Evolutionary conservation across 345 rosid species (phyloP).

Genomic region (Angophora floribunda): DNA sequence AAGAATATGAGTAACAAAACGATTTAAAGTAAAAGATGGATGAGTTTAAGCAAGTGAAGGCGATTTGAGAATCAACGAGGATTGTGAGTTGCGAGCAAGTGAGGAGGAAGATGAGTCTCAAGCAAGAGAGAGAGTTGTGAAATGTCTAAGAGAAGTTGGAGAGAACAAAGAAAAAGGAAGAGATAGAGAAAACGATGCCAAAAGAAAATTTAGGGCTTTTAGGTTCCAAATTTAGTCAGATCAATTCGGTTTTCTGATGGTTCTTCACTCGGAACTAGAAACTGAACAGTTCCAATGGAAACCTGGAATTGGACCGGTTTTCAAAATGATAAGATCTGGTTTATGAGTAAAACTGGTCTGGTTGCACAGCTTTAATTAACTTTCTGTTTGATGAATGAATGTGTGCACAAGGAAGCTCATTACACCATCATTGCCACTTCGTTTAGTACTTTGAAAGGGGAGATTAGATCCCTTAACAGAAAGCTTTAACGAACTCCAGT

Average conservation of each 20-base stretch:
- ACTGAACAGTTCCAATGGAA: not conserved
- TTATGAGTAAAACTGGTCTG: not conserved
- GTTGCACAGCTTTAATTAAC: not conserved
- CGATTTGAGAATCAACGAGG: not conserved
- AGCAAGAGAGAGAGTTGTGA: not conserved
- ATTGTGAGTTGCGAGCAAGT: not conserved
- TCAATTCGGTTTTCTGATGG: not conserved
- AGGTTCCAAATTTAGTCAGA: not conserved
- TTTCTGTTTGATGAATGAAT: not conserved
- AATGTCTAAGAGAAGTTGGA: too few relatives aligned
- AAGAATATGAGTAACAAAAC: too few relatives aligned
- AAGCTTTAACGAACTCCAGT: constrained; percentile 12
- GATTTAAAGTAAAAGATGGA: too few relatives aligned
- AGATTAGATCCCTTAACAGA: constrained; percentile 7
- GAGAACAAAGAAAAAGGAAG: not conserved
- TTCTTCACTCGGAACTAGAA: rapidly evolving
- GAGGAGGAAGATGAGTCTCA: not conserved
- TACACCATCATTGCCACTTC: not conserved
- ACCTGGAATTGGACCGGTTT: not conserved
- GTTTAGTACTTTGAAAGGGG: not conserved
- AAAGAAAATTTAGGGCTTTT: not conserved
- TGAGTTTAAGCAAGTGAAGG: too few relatives aligned
- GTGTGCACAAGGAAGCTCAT: not conserved
- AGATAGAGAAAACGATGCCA: not conserved
- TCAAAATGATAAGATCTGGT: not conserved